These are phyloP conservation scores for Aspergillus taichungensis DNA, from an alignment of 495 filamentous ascomycete species.

Conservation along the genomic window DNA sequence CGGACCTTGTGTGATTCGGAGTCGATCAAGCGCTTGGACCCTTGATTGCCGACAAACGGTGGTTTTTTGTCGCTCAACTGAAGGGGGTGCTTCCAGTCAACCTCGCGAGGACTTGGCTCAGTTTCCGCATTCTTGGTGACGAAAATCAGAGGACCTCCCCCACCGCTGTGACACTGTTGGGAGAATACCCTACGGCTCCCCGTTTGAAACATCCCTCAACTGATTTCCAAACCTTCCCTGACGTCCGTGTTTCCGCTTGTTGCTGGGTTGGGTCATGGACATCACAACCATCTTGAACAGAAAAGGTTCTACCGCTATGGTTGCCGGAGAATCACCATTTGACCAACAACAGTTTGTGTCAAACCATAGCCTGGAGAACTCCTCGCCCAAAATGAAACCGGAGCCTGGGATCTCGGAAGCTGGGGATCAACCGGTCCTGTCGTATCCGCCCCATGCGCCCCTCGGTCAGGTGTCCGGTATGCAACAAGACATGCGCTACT, in stretches of 20 bases:
- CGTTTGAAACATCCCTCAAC: conserved; percentile 14
- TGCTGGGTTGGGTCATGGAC: conserved; percentile 51
- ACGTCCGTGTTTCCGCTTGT: conserved; percentile 23
- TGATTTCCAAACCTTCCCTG: conserved; percentile 21
- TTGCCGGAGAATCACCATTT: conserved; percentile 43
- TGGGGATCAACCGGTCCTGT: conserved; percentile 52
- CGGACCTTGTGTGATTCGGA: no score
- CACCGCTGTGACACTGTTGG: background rate
- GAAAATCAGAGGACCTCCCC: no score
- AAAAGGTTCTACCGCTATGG: conserved; percentile 48
- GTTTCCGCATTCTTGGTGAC: background rate
- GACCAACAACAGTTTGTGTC: conserved; percentile 49
- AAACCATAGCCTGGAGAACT: conserved; percentile 30
- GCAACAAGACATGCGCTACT: conserved; percentile 43
- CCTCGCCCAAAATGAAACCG: conserved; percentile 45
- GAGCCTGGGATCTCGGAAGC: conserved; percentile 65
- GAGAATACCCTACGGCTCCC: conserved; percentile 12
- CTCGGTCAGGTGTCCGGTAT: conserved; percentile 41
- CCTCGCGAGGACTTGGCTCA: background rate
- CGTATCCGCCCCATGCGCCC: conserved; percentile 46
- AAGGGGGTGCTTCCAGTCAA: no score
- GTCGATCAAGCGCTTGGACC: no score
- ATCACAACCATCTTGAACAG: conserved; percentile 62
- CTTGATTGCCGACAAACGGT: no score
- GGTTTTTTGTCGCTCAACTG: no score